A percentile compares a stretch with the other conserved stretches of the same genome.
Conservation (phyloP, 2,329 filamentous ascomycete genomes). For the Diaporthe caulivora region DNA sequence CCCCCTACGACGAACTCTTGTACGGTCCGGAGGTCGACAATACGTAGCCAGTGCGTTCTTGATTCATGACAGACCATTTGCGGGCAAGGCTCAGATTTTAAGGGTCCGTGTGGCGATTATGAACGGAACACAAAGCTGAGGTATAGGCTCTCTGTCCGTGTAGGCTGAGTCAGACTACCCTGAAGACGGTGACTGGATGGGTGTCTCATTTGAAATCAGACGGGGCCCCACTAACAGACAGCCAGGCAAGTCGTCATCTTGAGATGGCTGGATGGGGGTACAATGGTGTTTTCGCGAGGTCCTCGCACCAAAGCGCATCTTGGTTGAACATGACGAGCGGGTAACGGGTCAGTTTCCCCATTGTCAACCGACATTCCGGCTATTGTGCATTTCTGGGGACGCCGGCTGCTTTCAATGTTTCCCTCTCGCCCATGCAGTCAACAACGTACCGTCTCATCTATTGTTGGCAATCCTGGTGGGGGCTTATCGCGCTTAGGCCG, state of each 20-base stretch:
- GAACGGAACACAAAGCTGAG: background rate
- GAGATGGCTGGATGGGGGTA: background rate
- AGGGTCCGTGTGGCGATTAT: background rate
- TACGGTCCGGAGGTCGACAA: too few relatives aligned
- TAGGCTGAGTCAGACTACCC: slow-evolving; percentile 12
- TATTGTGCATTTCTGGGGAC: background rate
- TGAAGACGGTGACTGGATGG: slow-evolving; percentile 11
- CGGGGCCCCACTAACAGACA: slow-evolving; percentile 7
- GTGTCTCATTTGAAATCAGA: slow-evolving; percentile 31
- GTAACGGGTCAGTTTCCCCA: background rate
- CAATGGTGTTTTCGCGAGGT: slow-evolving; percentile 14
- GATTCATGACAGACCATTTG: background rate
- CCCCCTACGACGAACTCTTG: background rate
- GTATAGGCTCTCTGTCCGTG: background rate
- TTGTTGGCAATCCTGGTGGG: slow-evolving; percentile 16
- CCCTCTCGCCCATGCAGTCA: background rate
- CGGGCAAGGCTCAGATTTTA: background rate
- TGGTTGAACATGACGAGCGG: background rate
- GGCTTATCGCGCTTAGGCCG: slow-evolving; percentile 34
- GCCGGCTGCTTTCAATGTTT: slow-evolving; percentile 3
- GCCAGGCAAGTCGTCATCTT: slow-evolving; percentile 18
- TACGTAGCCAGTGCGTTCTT: too few relatives aligned
- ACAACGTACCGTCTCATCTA: slow-evolving; percentile 27
- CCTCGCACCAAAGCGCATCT: background rate
- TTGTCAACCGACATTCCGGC: background rate